phyloP scores from a whole-genome alignment of 768 basidiomycete genomes.

The Pilatotrama ljubarskyi region DNA sequence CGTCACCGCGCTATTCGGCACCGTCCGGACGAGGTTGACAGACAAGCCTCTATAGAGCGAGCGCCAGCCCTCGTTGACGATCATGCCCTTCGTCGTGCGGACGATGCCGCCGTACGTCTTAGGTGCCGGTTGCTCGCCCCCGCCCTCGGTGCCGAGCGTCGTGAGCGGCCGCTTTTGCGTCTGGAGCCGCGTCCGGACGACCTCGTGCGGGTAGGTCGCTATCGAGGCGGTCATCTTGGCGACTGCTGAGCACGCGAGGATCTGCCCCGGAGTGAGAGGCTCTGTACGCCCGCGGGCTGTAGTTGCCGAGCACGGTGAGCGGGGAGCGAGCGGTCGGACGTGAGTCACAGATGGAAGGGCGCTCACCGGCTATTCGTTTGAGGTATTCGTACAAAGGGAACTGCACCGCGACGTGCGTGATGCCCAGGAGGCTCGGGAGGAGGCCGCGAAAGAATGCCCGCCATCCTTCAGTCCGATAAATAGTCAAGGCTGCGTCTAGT shows the following conservation, averaged over 20 bases:
- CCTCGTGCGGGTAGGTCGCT: constrained; percentile 97
- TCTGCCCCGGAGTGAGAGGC: constrained; percentile 57
- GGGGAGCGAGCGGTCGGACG: not conserved
- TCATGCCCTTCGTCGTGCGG: constrained; percentile 69
- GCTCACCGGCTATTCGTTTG: constrained; percentile 84
- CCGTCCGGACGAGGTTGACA: constrained; percentile 92
- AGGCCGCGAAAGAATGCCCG: constrained; percentile 94
- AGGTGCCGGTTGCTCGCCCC: constrained; percentile 64
- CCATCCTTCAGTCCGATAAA: constrained; percentile 86
- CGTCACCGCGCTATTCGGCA: constrained; percentile 95
- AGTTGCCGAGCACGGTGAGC: constrained; percentile 34
- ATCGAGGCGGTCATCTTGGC: constrained; percentile 97
- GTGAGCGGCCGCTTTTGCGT: constrained; percentile 71
- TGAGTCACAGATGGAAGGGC: not conserved
- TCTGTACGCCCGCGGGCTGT: constrained; percentile 38
- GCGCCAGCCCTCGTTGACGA: constrained; percentile 82
- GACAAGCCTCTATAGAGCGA: constrained; percentile 92
- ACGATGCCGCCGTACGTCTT: constrained; percentile 63
- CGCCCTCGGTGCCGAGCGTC: constrained; percentile 51
- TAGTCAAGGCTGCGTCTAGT: constrained; percentile 83
- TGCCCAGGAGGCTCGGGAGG: constrained; percentile 89
- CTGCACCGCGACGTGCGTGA: constrained; percentile 93
- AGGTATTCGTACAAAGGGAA: constrained; percentile 96
- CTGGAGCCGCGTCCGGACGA: constrained; percentile 96
- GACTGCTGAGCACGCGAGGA: constrained; percentile 87